A percentile compares a stretch with the other conserved stretches of the same genome.
These are phyloP conservation scores for Clavaria fumosa DNA, from an alignment of 768 basidiomycete genomes.

Conservation along the genomic window DNA sequence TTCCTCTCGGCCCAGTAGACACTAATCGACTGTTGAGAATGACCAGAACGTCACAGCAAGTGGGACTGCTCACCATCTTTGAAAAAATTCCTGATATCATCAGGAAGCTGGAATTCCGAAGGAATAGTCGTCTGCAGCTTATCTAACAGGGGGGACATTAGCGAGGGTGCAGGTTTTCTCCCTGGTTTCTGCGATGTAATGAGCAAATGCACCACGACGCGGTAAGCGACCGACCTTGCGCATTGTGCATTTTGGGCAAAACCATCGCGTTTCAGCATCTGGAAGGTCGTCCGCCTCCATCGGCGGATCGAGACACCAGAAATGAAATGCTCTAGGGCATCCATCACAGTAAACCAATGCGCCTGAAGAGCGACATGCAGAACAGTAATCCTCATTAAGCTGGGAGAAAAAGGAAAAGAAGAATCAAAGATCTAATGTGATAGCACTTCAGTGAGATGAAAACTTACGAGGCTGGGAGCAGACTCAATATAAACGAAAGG, in stretches of 20 bases:
- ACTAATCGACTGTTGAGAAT: slow-evolving; percentile 32
- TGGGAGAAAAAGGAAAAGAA: slow-evolving; percentile 17
- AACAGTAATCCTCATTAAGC: slow-evolving; percentile 71
- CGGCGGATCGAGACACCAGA: slow-evolving; percentile 93
- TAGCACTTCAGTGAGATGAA: slow-evolving; percentile 1
- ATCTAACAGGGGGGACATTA: slow-evolving; percentile 58
- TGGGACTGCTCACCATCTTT: slow-evolving; percentile 54
- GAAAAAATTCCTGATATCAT: slow-evolving; percentile 70
- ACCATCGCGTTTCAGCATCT: slow-evolving; percentile 73
- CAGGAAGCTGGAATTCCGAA: slow-evolving; percentile 72
- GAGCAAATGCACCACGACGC: slow-evolving; percentile 1
- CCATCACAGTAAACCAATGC: slow-evolving; percentile 94
- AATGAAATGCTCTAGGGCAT: slow-evolving; percentile 90
- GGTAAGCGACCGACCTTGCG: slow-evolving; percentile 37
- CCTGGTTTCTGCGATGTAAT: slow-evolving; percentile 41
- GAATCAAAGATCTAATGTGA: slow-evolving; percentile 6
- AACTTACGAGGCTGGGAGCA: slow-evolving; percentile 26
- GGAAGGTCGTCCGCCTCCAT: slow-evolving; percentile 59
- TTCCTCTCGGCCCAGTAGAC: slow-evolving; percentile 59
- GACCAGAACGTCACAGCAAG: slow-evolving; percentile 8
- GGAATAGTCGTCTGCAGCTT: slow-evolving; percentile 57
- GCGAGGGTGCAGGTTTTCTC: slow-evolving; percentile 47
- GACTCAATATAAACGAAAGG: slow-evolving; percentile 34
- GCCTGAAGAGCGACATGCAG: slow-evolving; percentile 68
- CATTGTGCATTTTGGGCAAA: slow-evolving; percentile 56